These are phyloP conservation scores for Fusarium sp. DNA, from an alignment of 2,329 filamentous ascomycete species.

Conservation along the genomic window DNA sequence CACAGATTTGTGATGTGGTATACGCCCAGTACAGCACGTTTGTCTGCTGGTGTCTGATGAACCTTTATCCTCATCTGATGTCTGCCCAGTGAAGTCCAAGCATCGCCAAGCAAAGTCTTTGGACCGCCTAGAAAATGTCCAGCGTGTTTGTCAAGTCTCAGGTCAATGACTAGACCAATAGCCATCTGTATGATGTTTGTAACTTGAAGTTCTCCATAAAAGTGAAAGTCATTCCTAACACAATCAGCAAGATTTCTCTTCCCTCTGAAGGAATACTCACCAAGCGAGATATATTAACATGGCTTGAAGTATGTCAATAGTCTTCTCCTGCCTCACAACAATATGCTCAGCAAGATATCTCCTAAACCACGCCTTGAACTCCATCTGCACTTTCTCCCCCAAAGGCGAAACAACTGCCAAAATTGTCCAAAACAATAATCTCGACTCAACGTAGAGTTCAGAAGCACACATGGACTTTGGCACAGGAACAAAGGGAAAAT, in stretches of 20 bases:
- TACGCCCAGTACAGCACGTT: conserved; percentile 56
- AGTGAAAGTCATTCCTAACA: conserved; percentile 55
- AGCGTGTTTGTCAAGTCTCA: conserved; percentile 52
- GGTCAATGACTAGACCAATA: conserved; percentile 53
- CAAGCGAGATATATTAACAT: conserved; percentile 55
- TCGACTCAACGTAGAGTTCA: conserved; percentile 49
- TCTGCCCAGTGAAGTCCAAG: conserved; percentile 42
- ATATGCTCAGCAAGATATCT: conserved; percentile 54
- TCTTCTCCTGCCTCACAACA: conserved; percentile 53
- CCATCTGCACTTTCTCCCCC: conserved; percentile 48
- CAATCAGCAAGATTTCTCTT: background rate
- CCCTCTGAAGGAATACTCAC: conserved; percentile 36
- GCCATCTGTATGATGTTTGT: conserved; percentile 57
- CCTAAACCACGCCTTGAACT: conserved; percentile 53
- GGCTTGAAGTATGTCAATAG: conserved; percentile 54
- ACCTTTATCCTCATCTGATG: conserved; percentile 23
- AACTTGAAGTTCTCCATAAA: conserved; percentile 53
- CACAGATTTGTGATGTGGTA: conserved; percentile 56
- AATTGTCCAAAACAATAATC: conserved; percentile 55
- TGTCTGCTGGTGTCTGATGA: conserved; percentile 52
- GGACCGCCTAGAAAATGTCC: conserved; percentile 40
- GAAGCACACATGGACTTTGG: conserved; percentile 39
- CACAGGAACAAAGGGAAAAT: conserved; percentile 57
- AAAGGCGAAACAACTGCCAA: conserved; percentile 52
- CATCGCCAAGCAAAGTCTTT: conserved; percentile 51